Conservation (phyloP, 345 rosid genomes). For the Arabis alpina region DNA sequence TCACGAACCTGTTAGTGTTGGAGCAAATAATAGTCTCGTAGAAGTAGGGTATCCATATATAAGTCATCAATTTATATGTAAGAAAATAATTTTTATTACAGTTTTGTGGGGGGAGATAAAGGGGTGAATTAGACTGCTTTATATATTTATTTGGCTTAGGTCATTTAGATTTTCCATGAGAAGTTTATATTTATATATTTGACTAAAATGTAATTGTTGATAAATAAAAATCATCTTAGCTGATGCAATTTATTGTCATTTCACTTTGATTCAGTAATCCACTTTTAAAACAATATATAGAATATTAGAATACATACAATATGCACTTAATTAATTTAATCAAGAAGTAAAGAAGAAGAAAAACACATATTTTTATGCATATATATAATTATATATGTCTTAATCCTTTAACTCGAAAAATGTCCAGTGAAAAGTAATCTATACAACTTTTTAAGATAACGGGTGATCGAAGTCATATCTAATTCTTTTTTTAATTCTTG, state of each 20-base stretch:
- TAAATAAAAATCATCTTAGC: not conserved
- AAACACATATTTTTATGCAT: not conserved
- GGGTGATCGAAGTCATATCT: slow-evolving; percentile 18
- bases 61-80: too few relatives aligned
- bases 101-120: too few relatives aligned
- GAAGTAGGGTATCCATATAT: too few relatives aligned
- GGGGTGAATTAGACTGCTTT: too few relatives aligned
- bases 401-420: slow-evolving; percentile 26
- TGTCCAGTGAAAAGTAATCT: slow-evolving; percentile 21
- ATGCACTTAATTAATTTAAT: too few relatives aligned
- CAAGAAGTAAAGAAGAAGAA: too few relatives aligned
- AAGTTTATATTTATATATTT: not conserved
- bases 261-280: slow-evolving; percentile 13
- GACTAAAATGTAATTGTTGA: slow-evolving; percentile 1
- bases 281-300: slow-evolving; percentile 9
- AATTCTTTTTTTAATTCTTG: not conserved
- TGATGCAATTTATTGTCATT: slow-evolving; percentile 4
- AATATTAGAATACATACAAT: not conserved
- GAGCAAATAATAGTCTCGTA: too few relatives aligned
- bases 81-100: too few relatives aligned
- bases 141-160: not conserved
- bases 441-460: slow-evolving; percentile 14
- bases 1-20: too few relatives aligned
- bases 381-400: slow-evolving; percentile 21
- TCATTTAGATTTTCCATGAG: not conserved